Base-by-base conservation (phyloP, 257 asterid species). In the Solanum appendiculatum region DNA sequence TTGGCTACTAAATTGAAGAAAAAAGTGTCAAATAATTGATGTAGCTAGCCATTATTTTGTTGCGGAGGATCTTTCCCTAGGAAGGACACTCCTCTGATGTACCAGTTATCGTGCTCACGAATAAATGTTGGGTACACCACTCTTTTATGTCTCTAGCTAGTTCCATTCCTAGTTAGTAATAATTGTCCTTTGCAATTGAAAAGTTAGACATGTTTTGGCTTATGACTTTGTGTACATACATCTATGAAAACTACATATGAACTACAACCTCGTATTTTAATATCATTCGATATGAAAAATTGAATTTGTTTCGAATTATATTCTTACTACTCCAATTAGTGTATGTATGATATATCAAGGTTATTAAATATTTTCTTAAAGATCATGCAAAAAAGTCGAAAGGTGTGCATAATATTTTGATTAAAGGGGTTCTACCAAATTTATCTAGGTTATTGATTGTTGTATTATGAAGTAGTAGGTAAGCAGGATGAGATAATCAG, bases 1-100 rank as follows among this genome's bases (percentile, higher is more conserved):
- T 81, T 92, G 66, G 92, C 89, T 20, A 9, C 46, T 12, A 87
- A 81, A 86, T 89, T 91, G 92, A 86, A 86, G 72, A 40, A 36
- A 34, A 83, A 77, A 14, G 42, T 48, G 44, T 48, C 60, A 18
- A 29, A 48, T 51, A 29, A 80, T 80, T 80, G 42, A 80, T 80
- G 3, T 80, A 29, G 48, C 29, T 73, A 73, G 27, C 25, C 66
- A 80, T 29, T 46, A 46, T 46, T 46, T 80, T 27, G 36, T 78
- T n/a, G 86, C 69, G 15, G 7, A 48, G 21, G 56, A 48, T 20
- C 56, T 44, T 44, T 44, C 51, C 15, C 16, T 12, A 5, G 20
- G 14, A 46, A 46, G 54, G 54, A 46, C 36, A 4, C 36, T 2
- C 2, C n/a, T n/a, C n/a, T n/a, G n/a, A n/a, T n/a, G n/a, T n/a